Evolutionary conservation across 129 eudicot species (phyloP).

Genomic region (Flaveria ramosissima): DNA sequence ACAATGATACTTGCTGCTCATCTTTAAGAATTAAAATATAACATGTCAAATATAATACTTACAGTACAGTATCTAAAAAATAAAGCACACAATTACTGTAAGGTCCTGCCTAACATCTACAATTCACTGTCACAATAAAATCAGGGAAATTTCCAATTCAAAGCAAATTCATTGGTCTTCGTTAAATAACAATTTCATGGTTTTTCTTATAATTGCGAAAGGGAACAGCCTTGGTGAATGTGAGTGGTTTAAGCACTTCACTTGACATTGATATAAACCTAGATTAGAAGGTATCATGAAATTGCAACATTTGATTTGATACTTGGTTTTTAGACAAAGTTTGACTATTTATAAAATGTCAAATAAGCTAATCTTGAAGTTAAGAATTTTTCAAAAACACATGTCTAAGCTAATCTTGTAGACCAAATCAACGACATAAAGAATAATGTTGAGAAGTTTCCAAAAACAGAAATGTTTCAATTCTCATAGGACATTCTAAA

Average conservation of each 20-base stretch:
- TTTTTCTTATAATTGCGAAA: conserved; percentile 6
- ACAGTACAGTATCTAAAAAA: not conserved
- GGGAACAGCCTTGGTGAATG: conserved; percentile 25
- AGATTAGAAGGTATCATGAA: conserved; percentile 15
- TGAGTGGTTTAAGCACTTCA: conserved; percentile 28
- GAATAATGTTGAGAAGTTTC: not conserved
- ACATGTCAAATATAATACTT: conserved; percentile 13
- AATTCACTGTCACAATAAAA: not conserved
- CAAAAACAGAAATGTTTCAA: conserved; percentile 1
- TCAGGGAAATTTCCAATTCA: conserved; percentile 16
- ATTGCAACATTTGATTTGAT: conserved; percentile 4
- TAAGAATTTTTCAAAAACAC: not conserved
- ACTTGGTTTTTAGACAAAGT: not conserved
- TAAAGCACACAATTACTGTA: conserved; percentile 1
- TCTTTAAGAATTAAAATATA: not conserved
- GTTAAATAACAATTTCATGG: conserved; percentile 18
- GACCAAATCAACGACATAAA: conserved; percentile 3
- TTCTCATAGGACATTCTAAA: not conserved
- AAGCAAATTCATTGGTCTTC: conserved; percentile 1
- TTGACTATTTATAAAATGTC: conserved; percentile 1
- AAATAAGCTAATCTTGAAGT: conserved; percentile 10
- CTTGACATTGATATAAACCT: conserved; percentile 21
- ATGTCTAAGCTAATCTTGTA: not conserved
- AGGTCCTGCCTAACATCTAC: not conserved
- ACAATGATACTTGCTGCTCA: not conserved